Evolutionary conservation across 2,329 filamentous ascomycete species (phyloP).

Genomic region (Cladosporium sp.): DNA sequence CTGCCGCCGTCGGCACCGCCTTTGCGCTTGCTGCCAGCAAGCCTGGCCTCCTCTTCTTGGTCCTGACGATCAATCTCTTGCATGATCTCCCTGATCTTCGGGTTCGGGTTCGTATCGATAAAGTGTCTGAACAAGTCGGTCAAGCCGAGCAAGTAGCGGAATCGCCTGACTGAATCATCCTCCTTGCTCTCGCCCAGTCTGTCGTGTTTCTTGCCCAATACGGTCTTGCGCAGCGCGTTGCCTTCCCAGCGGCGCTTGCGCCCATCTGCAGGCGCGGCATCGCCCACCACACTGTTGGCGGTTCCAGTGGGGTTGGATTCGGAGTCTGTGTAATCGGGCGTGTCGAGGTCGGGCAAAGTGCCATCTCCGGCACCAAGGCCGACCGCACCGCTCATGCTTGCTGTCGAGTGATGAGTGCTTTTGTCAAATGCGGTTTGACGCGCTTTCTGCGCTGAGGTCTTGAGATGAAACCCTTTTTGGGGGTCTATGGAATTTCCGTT

Average conservation of each 20-base stretch:
- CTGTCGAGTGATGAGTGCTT: neutral
- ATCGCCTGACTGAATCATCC: slow-evolving; percentile 90
- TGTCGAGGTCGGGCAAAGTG: slow-evolving; percentile 50
- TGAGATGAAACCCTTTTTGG: neutral
- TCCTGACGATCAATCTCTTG: slow-evolving; percentile 93
- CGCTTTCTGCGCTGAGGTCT: slow-evolving; percentile 7
- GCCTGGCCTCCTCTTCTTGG: slow-evolving; percentile 65
- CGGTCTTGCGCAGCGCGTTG: slow-evolving; percentile 84
- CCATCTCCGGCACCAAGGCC: slow-evolving; percentile 33
- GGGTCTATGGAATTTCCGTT: slow-evolving; percentile 1
- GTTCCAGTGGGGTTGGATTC: slow-evolving; percentile 64
- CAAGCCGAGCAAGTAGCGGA: slow-evolving; percentile 89
- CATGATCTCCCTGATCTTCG: slow-evolving; percentile 91
- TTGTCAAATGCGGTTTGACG: slow-evolving; percentile 4
- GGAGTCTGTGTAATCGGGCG: slow-evolving; percentile 65
- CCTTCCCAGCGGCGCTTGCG: slow-evolving; percentile 84
- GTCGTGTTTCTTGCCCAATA: slow-evolving; percentile 94
- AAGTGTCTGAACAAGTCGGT: slow-evolving; percentile 98
- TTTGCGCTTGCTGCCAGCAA: slow-evolving; percentile 75
- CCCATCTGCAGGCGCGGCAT: slow-evolving; percentile 66
- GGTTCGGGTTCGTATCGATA: slow-evolving; percentile 95
- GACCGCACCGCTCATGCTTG: slow-evolving; percentile 6
- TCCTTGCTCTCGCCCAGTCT: slow-evolving; percentile 92
- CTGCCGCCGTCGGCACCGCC: slow-evolving; percentile 79
- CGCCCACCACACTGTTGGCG: slow-evolving; percentile 83